phyloP scores from a whole-genome alignment of 208 protist genomes.

The Trypanosoma cruzi region DNA sequence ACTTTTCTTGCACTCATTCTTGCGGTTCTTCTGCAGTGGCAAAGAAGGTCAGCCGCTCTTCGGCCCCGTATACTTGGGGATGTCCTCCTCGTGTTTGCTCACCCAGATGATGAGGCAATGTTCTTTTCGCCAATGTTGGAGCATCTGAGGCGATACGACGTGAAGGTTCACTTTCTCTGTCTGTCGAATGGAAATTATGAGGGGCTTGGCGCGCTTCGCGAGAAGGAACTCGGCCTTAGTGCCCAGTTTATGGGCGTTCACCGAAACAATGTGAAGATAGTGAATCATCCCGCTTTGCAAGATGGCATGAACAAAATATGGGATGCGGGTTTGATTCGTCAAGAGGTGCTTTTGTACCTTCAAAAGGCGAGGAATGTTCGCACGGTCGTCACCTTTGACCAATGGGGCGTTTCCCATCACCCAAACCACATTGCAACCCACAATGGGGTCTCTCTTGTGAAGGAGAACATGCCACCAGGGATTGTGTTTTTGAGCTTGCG shows the following conservation, averaged over 20 bases:
- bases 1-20: conserved; percentile 23
- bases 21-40: conserved; percentile 53
- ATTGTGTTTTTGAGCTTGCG: conserved; percentile 68
- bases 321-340: conserved; percentile 46
- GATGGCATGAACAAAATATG: conserved; percentile 90
- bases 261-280: conserved; percentile 44
- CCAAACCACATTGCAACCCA: conserved; percentile 96
- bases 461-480: conserved; percentile 72
- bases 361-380: conserved; percentile 57
- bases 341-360: conserved; percentile 65
- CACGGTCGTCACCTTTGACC: conserved; percentile 96
- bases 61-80: conserved; percentile 56
- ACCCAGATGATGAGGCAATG: conserved; percentile 94
- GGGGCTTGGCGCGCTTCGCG: conserved; percentile 76
- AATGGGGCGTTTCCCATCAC: conserved; percentile 93
- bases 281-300: conserved; percentile 84
- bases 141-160: conserved; percentile 34
- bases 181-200: conserved; percentile 92
- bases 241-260: conserved; percentile 74
- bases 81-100: conserved; percentile 90
- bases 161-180: conserved; percentile 91
- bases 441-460: conserved; percentile 68
- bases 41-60: conserved; percentile 24
- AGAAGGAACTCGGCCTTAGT: conserved; percentile 89
- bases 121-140: conserved; percentile 87